A percentile compares a stretch with the other conserved stretches of the same genome.
Conservation (phyloP, 306 rosid genomes). For the Ochetophila trinervis region DNA sequence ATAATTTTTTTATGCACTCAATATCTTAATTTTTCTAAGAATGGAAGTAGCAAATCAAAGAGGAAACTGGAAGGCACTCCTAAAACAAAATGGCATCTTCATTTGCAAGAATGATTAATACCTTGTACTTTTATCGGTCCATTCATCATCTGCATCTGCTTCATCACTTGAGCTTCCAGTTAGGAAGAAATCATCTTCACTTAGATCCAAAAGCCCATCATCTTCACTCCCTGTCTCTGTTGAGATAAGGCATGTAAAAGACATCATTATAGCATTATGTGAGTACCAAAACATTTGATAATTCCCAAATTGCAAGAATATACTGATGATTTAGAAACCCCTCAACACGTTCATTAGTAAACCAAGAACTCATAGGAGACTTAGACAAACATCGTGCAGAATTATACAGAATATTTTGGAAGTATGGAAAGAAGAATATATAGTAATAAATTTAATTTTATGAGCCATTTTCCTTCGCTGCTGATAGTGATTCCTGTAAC, state of each 20-base stretch:
- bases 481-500: too few relatives aligned
- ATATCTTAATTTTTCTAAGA: background rate
- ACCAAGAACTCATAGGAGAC: too few relatives aligned
- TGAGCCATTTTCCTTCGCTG: too few relatives aligned
- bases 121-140: slow-evolving; percentile 97
- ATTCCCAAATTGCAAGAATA: background rate
- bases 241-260: background rate
- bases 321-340: background rate
- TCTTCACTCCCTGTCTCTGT: slow-evolving; percentile 98
- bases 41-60: background rate
- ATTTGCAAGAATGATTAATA: slow-evolving; percentile 17
- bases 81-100: slow-evolving; percentile 3
- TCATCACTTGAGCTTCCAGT: slow-evolving; percentile 91
- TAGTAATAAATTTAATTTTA: too few relatives aligned
- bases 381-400: too few relatives aligned
- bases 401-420: too few relatives aligned
- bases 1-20: background rate
- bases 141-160: slow-evolving; percentile 98
- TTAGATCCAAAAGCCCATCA: slow-evolving; percentile 88
- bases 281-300: background rate
- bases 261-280: slow-evolving; percentile 3
- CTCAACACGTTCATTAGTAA: background rate
- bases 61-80: background rate
- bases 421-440: too few relatives aligned
- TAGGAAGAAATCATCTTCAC: slow-evolving; percentile 93